A percentile compares a stretch with the other conserved stretches of the same genome.
phyloP scores from a whole-genome alignment of 169 alveolate species.

The Plasmodium vinckei region DNA sequence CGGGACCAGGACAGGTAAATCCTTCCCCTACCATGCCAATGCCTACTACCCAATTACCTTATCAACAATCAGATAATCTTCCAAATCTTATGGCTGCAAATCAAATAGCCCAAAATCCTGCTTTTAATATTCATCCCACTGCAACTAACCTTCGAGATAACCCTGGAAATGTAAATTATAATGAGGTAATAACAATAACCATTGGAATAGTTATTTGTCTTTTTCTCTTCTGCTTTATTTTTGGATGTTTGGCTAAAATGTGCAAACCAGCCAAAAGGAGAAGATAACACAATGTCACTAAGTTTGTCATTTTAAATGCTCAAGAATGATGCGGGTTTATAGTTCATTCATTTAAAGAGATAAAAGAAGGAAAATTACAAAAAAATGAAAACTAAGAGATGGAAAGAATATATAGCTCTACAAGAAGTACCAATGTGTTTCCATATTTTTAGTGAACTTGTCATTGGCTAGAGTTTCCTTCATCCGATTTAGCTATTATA shows the following conservation, averaged over 20 bases:
- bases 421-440: neutral
- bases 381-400: neutral
- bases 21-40: neutral
- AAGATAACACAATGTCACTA: neutral
- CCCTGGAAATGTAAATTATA: constrained; percentile 65
- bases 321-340: neutral
- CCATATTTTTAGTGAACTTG: too few species aligned
- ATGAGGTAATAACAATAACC: constrained; percentile 48
- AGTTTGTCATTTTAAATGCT: too few species aligned
- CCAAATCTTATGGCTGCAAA: constrained; percentile 33
- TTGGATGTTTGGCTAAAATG: constrained; percentile 45
- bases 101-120: constrained; percentile 61
- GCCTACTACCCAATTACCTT: constrained; percentile 8
- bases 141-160: constrained; percentile 47
- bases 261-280: constrained; percentile 51
- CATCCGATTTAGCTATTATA: constrained; percentile 3
- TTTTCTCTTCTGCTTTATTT: constrained; percentile 52
- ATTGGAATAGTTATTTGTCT: constrained; percentile 55
- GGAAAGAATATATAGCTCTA: neutral
- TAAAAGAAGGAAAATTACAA: neutral
- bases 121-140: constrained; percentile 59
- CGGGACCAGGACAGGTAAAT: neutral
- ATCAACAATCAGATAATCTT: constrained; percentile 8
- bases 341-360: neutral
- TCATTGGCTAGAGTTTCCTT: too few species aligned